Evolutionary conservation across 129 eudicot genomes (phyloP), one percentile per base, ranked within the genome.

Genomic region (Flaveria ramosissima): DNA sequence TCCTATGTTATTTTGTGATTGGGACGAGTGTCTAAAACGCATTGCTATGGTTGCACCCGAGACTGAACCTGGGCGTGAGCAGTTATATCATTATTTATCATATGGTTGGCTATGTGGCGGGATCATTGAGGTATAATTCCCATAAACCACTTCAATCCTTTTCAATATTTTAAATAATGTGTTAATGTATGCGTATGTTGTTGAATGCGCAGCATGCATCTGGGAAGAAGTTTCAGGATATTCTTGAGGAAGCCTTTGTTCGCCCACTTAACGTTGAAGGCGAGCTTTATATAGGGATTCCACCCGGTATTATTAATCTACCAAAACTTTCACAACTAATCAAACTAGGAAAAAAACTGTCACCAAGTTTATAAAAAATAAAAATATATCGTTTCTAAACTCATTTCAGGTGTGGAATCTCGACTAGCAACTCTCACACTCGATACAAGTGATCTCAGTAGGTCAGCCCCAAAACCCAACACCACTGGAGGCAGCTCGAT

Each of bases 51-150:
- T 72, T 23, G 72, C 75, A 32, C 98, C 97, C 15, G 98, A 93
- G 83, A 89, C 90, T 75, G 89, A 86, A 86, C 97, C 97, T 64
- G 97, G 98, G 26, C 80, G 78, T 23, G 68, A 88, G 82, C 98
- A 90, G 86, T 70, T 89, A 51, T 93, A 93, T 83, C 98, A 93
- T 83, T 91, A 93, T 82, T 75, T 93, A 12, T 91, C 98, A 15
- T 93, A 84, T 81, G 98, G 98, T 32, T 93, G 97, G 97, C 84
- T 93, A 45, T 87, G 96, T 83, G 98, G 98, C 55, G 98, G 97
- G 56, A 89, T 93, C 80, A 81, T 93, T 70, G 98, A 93, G 98
- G 98, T 93, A 80, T 63, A 30, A 30, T 30, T 2, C 69, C 61
- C 30, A 20, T 9, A 65, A 42, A 32, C 23, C 26, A 6, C 48